Percentiles rank a stretch among this genome's conserved stretches.
Evolutionary conservation across 2,329 filamentous ascomycete genomes (phyloP).

Genomic region (Verticillium dahliae): DNA sequence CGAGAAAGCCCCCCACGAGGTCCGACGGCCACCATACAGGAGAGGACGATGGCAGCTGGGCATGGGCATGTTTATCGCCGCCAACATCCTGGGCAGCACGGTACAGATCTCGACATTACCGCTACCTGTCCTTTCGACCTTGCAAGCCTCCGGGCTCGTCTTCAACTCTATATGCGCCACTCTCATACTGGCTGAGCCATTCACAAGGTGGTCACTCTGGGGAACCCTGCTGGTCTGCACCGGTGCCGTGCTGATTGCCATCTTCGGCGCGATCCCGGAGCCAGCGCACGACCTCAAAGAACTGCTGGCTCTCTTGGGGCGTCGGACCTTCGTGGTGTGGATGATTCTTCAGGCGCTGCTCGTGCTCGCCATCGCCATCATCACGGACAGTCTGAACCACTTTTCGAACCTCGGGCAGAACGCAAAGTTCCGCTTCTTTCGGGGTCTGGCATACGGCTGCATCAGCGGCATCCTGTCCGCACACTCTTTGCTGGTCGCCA

Average conservation of each 20-base stretch:
- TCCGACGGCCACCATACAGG: constrained; percentile 79
- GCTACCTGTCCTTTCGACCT: constrained; percentile 85
- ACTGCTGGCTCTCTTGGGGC: constrained; percentile 66
- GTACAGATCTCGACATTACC: constrained; percentile 97
- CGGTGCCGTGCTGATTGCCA: constrained; percentile 86
- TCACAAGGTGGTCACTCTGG: constrained; percentile 86
- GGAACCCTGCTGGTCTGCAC: constrained; percentile 82
- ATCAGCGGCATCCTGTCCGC: constrained; percentile 91
- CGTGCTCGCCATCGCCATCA: constrained; percentile 60
- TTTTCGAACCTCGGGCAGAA: constrained; percentile 50
- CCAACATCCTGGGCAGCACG: constrained; percentile 89
- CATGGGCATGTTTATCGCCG: constrained; percentile 94
- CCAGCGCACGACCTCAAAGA: constrained; percentile 84
- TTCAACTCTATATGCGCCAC: constrained; percentile 99
- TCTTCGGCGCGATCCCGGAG: constrained; percentile 89
- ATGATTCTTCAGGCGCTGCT: constrained; percentile 74
- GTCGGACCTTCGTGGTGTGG: constrained; percentile 78
- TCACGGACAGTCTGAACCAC: constrained; percentile 49
- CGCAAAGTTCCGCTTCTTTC: constrained; percentile 63
- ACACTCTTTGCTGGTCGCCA: constrained; percentile 87
- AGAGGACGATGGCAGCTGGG: constrained; percentile 92
- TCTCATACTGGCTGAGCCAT: constrained; percentile 84
- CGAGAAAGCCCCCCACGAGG: constrained; percentile 74
- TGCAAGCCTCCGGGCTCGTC: constrained; percentile 92
- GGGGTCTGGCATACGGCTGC: constrained; percentile 81